Evolutionary conservation across 2,329 filamentous ascomycete species (phyloP), one percentile per base, ranked within the genome.

Genomic region (Sclerotinia trifoliorum): DNA sequence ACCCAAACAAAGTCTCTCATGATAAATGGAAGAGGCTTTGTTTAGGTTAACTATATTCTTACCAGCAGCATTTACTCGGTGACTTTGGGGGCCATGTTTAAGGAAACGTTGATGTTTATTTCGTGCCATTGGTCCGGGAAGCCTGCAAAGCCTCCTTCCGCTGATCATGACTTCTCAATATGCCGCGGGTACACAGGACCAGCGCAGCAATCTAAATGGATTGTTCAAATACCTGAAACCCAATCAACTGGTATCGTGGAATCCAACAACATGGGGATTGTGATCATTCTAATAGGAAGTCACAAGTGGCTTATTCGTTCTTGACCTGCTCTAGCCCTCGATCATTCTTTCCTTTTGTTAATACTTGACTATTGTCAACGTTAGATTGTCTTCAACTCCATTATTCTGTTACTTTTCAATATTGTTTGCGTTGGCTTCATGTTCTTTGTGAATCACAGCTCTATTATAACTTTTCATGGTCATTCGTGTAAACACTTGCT

Each of bases 271-370:
- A 35, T 35, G 44, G 13, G 21, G 5, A 35, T 11, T 32, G 32
- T 49, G 44, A 49, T 62, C 58, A 19, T 62, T 35, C 29, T 49
- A 49, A 62, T 24, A 51, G 60, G 60, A 62, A 62, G 60, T 62
- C 29, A 39, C 21, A 51, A 51, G 44, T 51, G 46, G 26, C 35
- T 7, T 51, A 32, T 51, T 42, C 46, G 60, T 63, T 63, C 60
- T 42, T 51, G 21, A n/a, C 21, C 8, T 51, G n/a, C 48, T 42
- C 46, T 26, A 51, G 5, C 19, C 58, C 15, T 26, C 32, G 21
- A 63, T 51, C 46, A 26, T 63, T 51, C 46, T 19, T 61, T 21
- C 24, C 48, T 42, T 39, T 62, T n/a, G 29, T 42, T 3, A 26
- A 19, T 32, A 62, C 29, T 39, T 62, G 60, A 26, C 29, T 51